Percentiles rank a stretch among this genome's conserved stretches.
These are phyloP conservation scores for Fusarium temperatum DNA, from an alignment of 2,329 filamentous ascomycete genomes.

Conservation along the genomic window DNA sequence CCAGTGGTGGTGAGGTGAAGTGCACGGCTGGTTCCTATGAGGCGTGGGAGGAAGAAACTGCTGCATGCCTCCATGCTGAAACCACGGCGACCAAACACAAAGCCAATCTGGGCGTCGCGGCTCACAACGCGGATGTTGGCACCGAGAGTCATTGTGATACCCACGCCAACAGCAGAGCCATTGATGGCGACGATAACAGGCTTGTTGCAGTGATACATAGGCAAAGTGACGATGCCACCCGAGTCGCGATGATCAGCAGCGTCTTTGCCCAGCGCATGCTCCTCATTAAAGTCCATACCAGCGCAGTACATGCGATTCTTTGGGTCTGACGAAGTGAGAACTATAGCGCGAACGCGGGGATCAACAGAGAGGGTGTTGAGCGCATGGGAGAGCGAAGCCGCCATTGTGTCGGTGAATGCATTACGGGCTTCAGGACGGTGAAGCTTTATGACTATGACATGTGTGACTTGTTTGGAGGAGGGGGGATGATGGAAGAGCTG, in stretches of 20 bases:
- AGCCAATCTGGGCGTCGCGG: constrained; percentile 71
- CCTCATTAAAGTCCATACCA: constrained; percentile 63
- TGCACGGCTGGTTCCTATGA: constrained; percentile 72
- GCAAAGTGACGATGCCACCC: constrained; percentile 63
- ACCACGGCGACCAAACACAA: constrained; percentile 76
- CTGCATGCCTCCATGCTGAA: constrained; percentile 77
- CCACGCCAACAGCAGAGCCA: constrained; percentile 67
- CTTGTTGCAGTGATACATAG: constrained; percentile 66
- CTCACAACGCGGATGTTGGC: constrained; percentile 64
- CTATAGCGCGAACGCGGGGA: constrained; percentile 62
- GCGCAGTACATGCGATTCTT: constrained; percentile 64
- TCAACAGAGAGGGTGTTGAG: constrained; percentile 62
- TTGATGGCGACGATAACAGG: constrained; percentile 68
- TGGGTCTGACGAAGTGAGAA: constrained; percentile 62
- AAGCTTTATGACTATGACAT: constrained; percentile 68
- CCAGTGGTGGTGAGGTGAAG: constrained; percentile 75
- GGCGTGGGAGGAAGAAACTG: constrained; percentile 75
- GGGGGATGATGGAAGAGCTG: constrained; percentile 59
- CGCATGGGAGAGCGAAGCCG: constrained; percentile 65
- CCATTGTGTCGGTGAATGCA: constrained; percentile 74
- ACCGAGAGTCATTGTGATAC: constrained; percentile 69
- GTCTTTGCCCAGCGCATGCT: constrained; percentile 38
- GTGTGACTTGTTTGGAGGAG: constrained; percentile 63
- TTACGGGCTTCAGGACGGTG: constrained; percentile 73
- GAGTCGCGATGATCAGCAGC: constrained; percentile 55